Evolutionary conservation across 495 filamentous ascomycete genomes (phyloP).

Genomic region (Lophium mytilinum): DNA sequence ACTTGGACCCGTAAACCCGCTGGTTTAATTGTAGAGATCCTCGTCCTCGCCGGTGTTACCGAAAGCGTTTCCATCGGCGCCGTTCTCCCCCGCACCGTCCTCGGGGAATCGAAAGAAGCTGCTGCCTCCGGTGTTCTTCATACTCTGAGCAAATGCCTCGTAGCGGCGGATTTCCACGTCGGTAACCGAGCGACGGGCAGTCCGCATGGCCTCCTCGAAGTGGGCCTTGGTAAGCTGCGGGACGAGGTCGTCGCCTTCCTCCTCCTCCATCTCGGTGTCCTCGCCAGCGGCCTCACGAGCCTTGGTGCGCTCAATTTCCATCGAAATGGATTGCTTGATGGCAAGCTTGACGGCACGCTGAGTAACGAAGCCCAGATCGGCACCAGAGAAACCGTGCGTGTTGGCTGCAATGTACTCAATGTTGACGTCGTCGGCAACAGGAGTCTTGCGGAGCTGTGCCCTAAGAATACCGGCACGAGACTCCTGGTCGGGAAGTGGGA

Average conservation of each 20-base stretch:
- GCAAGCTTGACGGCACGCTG: conserved; percentile 98
- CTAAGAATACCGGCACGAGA: conserved; percentile 82
- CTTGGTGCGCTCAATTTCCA: conserved; percentile 83
- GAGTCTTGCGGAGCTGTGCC: conserved; percentile 97
- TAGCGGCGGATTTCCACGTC: conserved; percentile 97
- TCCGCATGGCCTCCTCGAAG: conserved; percentile 97
- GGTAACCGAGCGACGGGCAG: conserved; percentile 83
- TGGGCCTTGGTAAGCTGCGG: conserved; percentile 91
- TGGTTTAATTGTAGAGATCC: conserved; percentile 30
- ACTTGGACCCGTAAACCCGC: not conserved
- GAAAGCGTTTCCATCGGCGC: conserved; percentile 23
- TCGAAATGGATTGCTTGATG: conserved; percentile 91
- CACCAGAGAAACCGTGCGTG: conserved; percentile 98
- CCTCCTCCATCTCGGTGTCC: conserved; percentile 66
- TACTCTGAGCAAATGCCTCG: conserved; percentile 95
- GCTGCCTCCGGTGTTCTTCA: conserved; percentile 94
- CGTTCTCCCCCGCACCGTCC: conserved; percentile 22
- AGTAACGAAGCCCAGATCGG: conserved; percentile 97
- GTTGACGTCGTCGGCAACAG: conserved; percentile 80
- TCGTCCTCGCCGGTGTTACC: conserved; percentile 31
- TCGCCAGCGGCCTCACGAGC: conserved; percentile 79
- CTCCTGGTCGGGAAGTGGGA: conserved; percentile 84
- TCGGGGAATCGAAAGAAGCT: conserved; percentile 93
- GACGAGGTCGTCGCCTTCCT: conserved; percentile 86
- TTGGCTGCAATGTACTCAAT: conserved; percentile 87